Percentiles rank a stretch among this genome's conserved stretches.
Conservation (phyloP, 2,329 filamentous ascomycete species). For the Massarina eburnea region DNA sequence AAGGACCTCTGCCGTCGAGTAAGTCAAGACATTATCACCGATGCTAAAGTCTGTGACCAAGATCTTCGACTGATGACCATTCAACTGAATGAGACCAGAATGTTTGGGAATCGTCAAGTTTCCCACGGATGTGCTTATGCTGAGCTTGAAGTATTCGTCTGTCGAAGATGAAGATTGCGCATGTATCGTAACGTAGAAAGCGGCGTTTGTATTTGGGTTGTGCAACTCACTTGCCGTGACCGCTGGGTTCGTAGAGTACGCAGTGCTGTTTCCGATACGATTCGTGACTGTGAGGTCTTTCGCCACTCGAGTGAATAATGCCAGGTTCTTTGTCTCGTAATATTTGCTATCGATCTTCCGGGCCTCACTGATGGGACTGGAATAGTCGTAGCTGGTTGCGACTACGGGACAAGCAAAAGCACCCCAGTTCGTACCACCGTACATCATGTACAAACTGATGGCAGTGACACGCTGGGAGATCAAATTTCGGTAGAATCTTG, state of each 20-base stretch:
- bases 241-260: conserved; percentile 54
- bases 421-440: conserved; percentile 66
- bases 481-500: conserved; percentile 61
- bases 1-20: conserved; percentile 56
- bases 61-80: conserved; percentile 65
- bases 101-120: conserved; percentile 57
- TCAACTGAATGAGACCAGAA: conserved; percentile 52
- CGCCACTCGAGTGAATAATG: conserved; percentile 61
- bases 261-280: conserved; percentile 50
- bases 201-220: conserved; percentile 59
- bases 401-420: conserved; percentile 60
- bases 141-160: conserved; percentile 56
- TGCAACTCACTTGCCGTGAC: conserved; percentile 59
- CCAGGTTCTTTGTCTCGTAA: conserved; percentile 64
- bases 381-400: conserved; percentile 65
- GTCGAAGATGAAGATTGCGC: conserved; percentile 55
- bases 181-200: conserved; percentile 63
- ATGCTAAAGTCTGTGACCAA: conserved; percentile 62
- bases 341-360: conserved; percentile 61
- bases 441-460: conserved; percentile 66
- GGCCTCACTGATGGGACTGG: conserved; percentile 62
- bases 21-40: conserved; percentile 56
- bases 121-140: conserved; percentile 59
- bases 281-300: conserved; percentile 60
- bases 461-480: conserved; percentile 62